Conservation (phyloP, 345 rosid species). For the Gossypium australe region DNA sequence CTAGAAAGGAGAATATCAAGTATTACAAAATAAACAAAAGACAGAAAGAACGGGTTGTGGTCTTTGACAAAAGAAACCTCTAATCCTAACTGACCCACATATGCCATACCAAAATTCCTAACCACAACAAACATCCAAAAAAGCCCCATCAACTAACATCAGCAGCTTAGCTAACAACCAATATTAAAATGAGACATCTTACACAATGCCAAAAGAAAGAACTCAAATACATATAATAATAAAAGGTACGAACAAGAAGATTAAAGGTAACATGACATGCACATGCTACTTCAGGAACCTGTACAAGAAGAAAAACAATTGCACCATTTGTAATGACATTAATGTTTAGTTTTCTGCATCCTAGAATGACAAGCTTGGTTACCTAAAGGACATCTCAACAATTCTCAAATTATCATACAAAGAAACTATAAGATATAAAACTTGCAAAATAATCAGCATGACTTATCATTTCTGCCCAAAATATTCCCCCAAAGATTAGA, state of each 20-base stretch:
- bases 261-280: not conserved
- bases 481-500: not conserved
- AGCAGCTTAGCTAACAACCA: not conserved
- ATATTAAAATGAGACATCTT: not conserved
- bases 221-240: not conserved
- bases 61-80: not conserved
- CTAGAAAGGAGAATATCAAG: not conserved
- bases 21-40: not conserved
- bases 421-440: not conserved
- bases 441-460: not conserved
- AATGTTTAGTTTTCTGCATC: not conserved
- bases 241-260: not conserved
- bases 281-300: not conserved
- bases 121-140: not conserved
- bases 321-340: slow-evolving; percentile 2
- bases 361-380: not conserved
- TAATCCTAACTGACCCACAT: not conserved
- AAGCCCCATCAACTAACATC: not conserved
- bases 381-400: not conserved
- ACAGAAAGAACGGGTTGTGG: not conserved
- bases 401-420: not conserved
- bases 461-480: not conserved
- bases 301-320: not conserved
- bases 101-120: not conserved
- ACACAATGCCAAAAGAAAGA: not conserved